Evolutionary conservation across 2,329 filamentous ascomycete species (phyloP), one percentile per base, ranked within the genome.

Genomic region (Neofusicoccum laricinum): DNA sequence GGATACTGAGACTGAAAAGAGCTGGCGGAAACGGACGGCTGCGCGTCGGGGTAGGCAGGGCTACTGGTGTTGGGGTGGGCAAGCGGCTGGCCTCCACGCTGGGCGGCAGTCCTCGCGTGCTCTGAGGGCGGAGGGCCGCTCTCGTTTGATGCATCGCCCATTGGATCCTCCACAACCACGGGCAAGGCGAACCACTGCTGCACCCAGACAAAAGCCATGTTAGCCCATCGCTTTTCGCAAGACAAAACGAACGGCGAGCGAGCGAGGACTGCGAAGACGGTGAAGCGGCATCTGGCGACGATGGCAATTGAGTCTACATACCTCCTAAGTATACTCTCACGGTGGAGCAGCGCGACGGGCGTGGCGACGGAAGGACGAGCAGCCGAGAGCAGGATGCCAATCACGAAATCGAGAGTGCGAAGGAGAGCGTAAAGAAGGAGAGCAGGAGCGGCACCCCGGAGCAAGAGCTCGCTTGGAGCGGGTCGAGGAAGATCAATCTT

Each of bases 101-200:
- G 68, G 66, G 71, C 67, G 51, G 70, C 69, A 64, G 71, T 67
- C 70, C 71, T 68, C 38, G 71, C 68, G 67, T 67, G 67, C 65
- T 74, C 74, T 69, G 73, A 68, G 63, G 72, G 64, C 64, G 72
- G 74, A 45, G 70, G 66, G 68, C 69, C 69, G 40, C 71, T 66
- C 48, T 71, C 71, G 64, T 69, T 66, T 62, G 76, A 73, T 70
- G 76, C 34, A 68, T 79, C 77, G 63, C 76, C 77, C 77, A 79
- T 79, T 66, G 71, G 73, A 67, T 73, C 71, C 65, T 78, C 74
- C 67, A 73, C 70, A 68, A 77, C 67, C 66, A 78, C 65, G 53
- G 77, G 76, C 71, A 79, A 70, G 65, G 76, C 72, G 65, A 79
- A 68, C 77, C 77, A 79, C 75, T 78, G 76, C 66, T 78, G 76